Base-by-base conservation (phyloP, 2,329 filamentous ascomycete genomes). In the Ceratocystis huliohia region DNA sequence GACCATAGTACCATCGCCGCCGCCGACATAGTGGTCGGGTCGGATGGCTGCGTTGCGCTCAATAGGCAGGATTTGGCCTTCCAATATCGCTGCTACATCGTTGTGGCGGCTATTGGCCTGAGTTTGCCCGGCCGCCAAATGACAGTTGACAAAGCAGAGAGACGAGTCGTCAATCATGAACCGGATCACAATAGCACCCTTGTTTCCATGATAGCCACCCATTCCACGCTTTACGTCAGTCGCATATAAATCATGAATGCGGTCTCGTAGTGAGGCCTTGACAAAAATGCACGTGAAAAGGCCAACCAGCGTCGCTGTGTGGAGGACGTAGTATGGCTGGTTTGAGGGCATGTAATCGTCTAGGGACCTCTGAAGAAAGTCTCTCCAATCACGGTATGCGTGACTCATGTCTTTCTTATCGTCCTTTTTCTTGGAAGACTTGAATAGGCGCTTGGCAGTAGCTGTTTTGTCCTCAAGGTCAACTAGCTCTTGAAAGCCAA, bases 401-500 rank as follows among this genome's bases (percentile, higher is more conserved):
- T 95, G 92, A 75, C 91, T 95, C 90, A 97, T 97, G 37, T 88
- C 86, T 72, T 90, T 87, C 73, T 95, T 92, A 41, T 88, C 86
- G 72, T 90, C 87, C 72, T 89, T 89, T 73, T 96, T 96, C 75
- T 94, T 94, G 22, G 67, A 71, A 88, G 90, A 73, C 92, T 94
- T 20, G 20, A 41, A 7, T 64, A 67, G 80, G 82, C 73, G 75
- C 85, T 85, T 96, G n/a, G 94, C 94, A 25, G 93, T 97, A 63
- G 95, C 88, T 70, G 92, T 95, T 78, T 97, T 97, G 77, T 99
- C 90, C 74, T 99, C 94, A 6, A 99, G 80, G 73, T 99, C 94
- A 3, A 99, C 94, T n/a, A 99, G 81, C 75, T 99, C 94, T 75
- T 99, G 94, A 75, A 99, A 99, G 1, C 92, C 93, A 78, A 99